phyloP scores from a whole-genome alignment of 441 rosid genomes.

The Iberis amara region DNA sequence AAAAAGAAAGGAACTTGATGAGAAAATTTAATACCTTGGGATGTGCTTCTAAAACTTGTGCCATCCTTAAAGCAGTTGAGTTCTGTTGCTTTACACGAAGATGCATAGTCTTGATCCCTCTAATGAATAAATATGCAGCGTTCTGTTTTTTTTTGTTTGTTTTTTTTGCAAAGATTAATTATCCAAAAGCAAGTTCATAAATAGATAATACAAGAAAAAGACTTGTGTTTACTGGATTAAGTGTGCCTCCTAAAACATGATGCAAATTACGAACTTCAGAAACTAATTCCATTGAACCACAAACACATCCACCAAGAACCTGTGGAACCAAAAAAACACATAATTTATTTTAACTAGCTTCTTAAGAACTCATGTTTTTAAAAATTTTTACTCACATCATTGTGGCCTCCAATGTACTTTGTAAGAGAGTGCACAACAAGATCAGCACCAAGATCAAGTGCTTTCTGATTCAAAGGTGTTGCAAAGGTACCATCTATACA shows the following conservation, averaged over 20 bases:
- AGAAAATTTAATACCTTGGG: slow-evolving; percentile 94
- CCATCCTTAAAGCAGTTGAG: slow-evolving; percentile 86
- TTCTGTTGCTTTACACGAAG: slow-evolving; percentile 98
- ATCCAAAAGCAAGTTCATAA: too few species aligned
- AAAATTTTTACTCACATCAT: slow-evolving; percentile 55
- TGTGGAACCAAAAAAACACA: slow-evolving; percentile 36
- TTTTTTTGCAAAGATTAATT: too few species aligned
- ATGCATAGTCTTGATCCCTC: slow-evolving; percentile 99
- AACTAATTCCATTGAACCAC: slow-evolving; percentile 60
- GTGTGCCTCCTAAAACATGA: slow-evolving; percentile 73
- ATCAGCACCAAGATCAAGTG: slow-evolving; percentile 92
- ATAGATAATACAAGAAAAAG: not conserved
- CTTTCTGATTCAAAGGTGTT: slow-evolving; percentile 93
- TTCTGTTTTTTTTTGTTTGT: slow-evolving; percentile 46
- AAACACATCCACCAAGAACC: slow-evolving; percentile 88
- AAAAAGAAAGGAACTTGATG: too few species aligned
- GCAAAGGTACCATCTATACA: slow-evolving; percentile 99
- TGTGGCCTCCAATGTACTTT: slow-evolving; percentile 94
- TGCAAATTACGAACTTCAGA: slow-evolving; percentile 67
- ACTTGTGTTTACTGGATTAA: slow-evolving; percentile 56
- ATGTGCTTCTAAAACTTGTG: slow-evolving; percentile 99
- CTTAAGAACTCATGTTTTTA: not conserved
- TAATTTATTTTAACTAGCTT: too few species aligned
- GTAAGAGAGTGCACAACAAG: slow-evolving; percentile 89
- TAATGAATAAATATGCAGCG: slow-evolving; percentile 85